phyloP scores from a whole-genome alignment of 192 early-diverging fungal genomes.

The Helicostylum pulchrum region DNA sequence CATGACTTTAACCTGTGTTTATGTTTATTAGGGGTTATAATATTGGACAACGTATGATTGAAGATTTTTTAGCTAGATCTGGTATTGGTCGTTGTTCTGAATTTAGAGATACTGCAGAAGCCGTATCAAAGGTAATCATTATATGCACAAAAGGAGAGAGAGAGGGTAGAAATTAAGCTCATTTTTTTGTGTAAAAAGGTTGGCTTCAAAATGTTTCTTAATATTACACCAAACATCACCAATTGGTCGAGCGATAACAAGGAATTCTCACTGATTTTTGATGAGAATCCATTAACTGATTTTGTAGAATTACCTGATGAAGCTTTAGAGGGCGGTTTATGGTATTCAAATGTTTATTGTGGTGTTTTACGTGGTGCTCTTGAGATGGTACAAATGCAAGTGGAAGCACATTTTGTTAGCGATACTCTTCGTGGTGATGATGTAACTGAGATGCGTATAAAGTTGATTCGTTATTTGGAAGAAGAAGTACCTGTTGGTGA shows the following conservation, averaged over 20 bases:
- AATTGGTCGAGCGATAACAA: slow-evolving; percentile 79
- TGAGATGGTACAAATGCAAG: slow-evolving; percentile 96
- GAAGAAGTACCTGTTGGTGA: slow-evolving; percentile 95
- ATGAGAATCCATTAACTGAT: slow-evolving; percentile 96
- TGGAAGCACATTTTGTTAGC: slow-evolving; percentile 79
- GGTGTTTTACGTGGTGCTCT: slow-evolving; percentile 92
- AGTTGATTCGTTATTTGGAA: slow-evolving; percentile 82
- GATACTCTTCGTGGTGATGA: slow-evolving; percentile 88
- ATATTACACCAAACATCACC: slow-evolving; percentile 79
- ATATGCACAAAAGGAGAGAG: not conserved
- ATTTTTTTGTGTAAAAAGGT: slow-evolving; percentile 38
- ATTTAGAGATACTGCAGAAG: slow-evolving; percentile 90
- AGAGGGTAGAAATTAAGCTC: not conserved
- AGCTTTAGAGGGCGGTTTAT: slow-evolving; percentile 69
- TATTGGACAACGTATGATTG: slow-evolving; percentile 92
- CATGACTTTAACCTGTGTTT: not conserved
- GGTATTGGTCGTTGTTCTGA: slow-evolving; percentile 78
- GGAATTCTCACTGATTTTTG: slow-evolving; percentile 92
- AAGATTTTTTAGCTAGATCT: slow-evolving; percentile 90
- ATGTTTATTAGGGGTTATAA: slow-evolving; percentile 84
- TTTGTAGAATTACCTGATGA: slow-evolving; percentile 95
- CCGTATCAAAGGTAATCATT: slow-evolving; percentile 78
- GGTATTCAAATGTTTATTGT: slow-evolving; percentile 96
- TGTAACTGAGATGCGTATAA: slow-evolving; percentile 87
- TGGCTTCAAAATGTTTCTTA: slow-evolving; percentile 96